Evolutionary conservation across 2,329 filamentous ascomycete species (phyloP), one percentile per base, ranked within the genome.

Genomic region (Sarocladium strictum): DNA sequence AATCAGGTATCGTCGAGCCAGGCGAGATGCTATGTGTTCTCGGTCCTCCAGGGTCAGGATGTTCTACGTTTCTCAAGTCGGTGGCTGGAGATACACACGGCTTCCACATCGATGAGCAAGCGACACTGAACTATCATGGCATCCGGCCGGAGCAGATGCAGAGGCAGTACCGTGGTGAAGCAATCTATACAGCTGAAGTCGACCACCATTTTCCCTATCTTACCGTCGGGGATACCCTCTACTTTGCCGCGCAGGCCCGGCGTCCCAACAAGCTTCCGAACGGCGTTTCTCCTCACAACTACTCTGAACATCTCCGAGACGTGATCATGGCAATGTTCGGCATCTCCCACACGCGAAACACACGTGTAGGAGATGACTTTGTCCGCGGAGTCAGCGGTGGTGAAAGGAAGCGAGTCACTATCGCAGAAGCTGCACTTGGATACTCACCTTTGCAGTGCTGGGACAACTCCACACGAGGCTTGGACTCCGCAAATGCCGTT

Each of bases 161-260:
- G 70, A 82, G 81, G 11, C 76, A 81, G 58, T 91, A 93, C 72
- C 85, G 88, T 26, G 90, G 90, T 60, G 90, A 95, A 70, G 88
- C 88, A 58, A 92, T 94, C 67, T 94, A 94, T 71, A 92, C 88
- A 0, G 88, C 88, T 56, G 89, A 94, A 68, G 85, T 89, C 33
- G 90, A 95, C 65, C 85, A 88, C 3, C 88, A 92, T 69, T 92
- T 92, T 64, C 87, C 88, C 12, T 81, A 85, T 71, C 71, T 94
- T 62, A 85, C 81, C 1, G 89, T 93, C 41, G 87, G 87, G 53
- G 86, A 93, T 62, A 94, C 89, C 1, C 76, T 93, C 47, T 85
- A 83, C 54, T 93, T 93, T 58, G 89, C 89, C 17, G 87, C 89
- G 3, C 76, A 81, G 17, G 86, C 88, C 5, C 79, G 86, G 55